These are phyloP conservation scores for Stachybotrys chartarum DNA, from an alignment of 2,329 filamentous ascomycete species.

Conservation along the genomic window DNA sequence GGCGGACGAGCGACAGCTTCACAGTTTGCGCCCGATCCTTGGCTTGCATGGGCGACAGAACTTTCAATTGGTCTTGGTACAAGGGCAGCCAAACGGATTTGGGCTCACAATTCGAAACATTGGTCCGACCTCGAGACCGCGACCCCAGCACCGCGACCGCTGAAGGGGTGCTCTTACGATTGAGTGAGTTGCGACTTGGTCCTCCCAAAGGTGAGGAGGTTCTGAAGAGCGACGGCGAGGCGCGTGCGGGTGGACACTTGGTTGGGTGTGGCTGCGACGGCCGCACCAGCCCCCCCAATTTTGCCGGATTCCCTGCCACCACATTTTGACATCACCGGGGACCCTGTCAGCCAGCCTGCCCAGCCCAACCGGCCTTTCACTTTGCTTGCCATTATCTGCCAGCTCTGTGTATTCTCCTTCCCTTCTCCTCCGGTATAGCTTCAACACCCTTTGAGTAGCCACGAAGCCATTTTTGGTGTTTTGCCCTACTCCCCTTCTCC, in stretches of 20 bases:
- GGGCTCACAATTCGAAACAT: not conserved
- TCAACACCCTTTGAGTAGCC: not conserved
- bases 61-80: not conserved
- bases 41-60: too few species aligned
- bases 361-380: conserved; percentile 3
- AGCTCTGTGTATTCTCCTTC: not conserved
- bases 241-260: not conserved
- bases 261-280: not conserved
- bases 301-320: conserved; percentile 16
- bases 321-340: conserved; percentile 22
- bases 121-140: not conserved
- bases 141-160: not conserved
- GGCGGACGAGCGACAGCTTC: too few species aligned
- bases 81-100: not conserved
- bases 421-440: not conserved
- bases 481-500: not conserved
- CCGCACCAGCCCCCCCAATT: conserved; percentile 12
- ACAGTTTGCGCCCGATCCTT: too few species aligned
- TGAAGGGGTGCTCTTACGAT: not conserved
- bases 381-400: not conserved
- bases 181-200: not conserved
- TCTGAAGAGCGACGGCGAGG: not conserved
- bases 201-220: not conserved
- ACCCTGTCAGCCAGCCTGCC: conserved; percentile 5
- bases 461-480: not conserved